Conservation (phyloP, 495 filamentous ascomycete genomes). For the Aspergillus bridgeri region DNA sequence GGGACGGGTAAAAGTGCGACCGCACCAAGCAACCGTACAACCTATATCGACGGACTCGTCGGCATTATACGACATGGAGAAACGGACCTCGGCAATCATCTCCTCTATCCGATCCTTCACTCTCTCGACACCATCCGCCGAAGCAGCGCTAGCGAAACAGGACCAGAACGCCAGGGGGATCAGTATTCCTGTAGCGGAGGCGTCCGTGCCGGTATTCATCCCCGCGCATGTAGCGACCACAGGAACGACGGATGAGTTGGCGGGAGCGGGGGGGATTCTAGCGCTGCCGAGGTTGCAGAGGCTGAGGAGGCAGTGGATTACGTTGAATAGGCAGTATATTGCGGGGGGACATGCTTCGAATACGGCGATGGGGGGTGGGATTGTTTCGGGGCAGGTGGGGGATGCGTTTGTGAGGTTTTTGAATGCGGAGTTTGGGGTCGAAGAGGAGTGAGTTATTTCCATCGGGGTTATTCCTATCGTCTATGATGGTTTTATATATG, state of each 20-base stretch:
- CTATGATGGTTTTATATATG: no score
- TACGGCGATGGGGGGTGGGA: slow-evolving; percentile 5
- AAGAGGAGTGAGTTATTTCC: slow-evolving; percentile 10
- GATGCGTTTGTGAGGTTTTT: slow-evolving; percentile 50
- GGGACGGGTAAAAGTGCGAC: slow-evolving; percentile 50
- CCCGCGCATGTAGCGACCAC: slow-evolving; percentile 47
- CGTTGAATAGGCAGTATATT: slow-evolving; percentile 59
- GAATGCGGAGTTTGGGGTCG: slow-evolving; percentile 40
- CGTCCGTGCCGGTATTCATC: slow-evolving; percentile 42
- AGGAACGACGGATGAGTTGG: slow-evolving; percentile 41
- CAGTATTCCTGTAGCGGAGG: slow-evolving; percentile 38
- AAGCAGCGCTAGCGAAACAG: slow-evolving; percentile 51
- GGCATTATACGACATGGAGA: slow-evolving; percentile 83
- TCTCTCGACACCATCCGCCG: slow-evolving; percentile 35
- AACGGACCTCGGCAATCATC: slow-evolving; percentile 78
- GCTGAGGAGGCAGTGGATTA: slow-evolving; percentile 80
- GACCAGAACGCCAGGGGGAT: slow-evolving; percentile 48
- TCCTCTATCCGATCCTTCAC: slow-evolving; percentile 65
- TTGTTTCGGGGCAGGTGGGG: slow-evolving; percentile 27
- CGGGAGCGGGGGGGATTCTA: slow-evolving; percentile 49
- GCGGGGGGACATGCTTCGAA: slow-evolving; percentile 8
- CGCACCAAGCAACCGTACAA: slow-evolving; percentile 78
- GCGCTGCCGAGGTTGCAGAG: slow-evolving; percentile 77
- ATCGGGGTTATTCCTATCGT: no score
- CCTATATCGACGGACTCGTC: slow-evolving; percentile 63